Base-by-base conservation (phyloP, 805 yeast species). In the Trichomonascus vanleenenianus region DNA sequence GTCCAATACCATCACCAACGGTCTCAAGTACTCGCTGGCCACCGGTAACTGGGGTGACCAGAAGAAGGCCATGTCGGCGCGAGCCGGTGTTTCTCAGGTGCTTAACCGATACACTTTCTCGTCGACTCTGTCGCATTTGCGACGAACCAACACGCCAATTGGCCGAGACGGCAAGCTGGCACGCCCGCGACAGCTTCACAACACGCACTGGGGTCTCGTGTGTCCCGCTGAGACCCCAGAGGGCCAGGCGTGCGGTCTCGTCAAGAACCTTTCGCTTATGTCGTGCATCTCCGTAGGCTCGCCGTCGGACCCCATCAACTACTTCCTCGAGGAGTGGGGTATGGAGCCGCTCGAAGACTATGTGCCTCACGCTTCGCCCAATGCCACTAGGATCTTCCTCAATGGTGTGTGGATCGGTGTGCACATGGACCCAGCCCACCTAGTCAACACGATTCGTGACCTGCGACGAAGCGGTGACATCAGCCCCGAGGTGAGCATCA, bases 1-100 rank as follows among this genome's bases (percentile, higher is more conserved):
- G 71, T 87, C 97, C 14, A 89, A 89, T 56, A 93, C 97, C 2
- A 87, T 93, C 58, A 93, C 99, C 33, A 91, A 95, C 50, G 99
- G 99, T 64, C 77, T 93, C 67, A 85, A 94, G 64, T 93, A 93
- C 68, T 93, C 98, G 34, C 75, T 93, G 61, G 99, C 99, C 45
- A 93, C 99, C 12, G 99, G 99, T 75, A 93, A 93, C 72, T 93
- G 99, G 99, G 98, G 99, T 72, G 99, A 93, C 68, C 99, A 93
- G 66, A 91, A 89, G 81, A 93, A 93, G 67, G 97, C 97, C 11
- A 93, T 93, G 98, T 81, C 93, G 50, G 82, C 97, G 15, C 83
- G 96, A 66, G 99, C 98, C 4, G 99, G 99, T 78, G 99, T 94
- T 40, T 91, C 97, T 22, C 98, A 93, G 73, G 98, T 93, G 55